Base-by-base conservation (phyloP, 768 basidiomycete species). In the Brasilioporus rufonigricans region DNA sequence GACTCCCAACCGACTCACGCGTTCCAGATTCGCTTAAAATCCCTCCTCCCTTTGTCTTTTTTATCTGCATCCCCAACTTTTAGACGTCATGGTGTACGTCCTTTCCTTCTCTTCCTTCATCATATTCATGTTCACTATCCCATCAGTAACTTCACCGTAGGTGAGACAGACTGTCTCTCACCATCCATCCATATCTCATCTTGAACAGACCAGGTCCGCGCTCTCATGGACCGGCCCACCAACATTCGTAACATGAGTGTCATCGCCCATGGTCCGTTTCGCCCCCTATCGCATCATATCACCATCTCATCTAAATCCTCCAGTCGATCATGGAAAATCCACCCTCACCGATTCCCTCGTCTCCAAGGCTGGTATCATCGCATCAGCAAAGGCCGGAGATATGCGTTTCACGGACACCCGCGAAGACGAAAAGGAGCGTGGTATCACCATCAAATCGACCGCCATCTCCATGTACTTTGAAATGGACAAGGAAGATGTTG, bases 391-490 rank as follows among this genome's bases (percentile, higher is more conserved):
- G 73, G 93, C 97, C 56, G 97, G 97, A 71, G 93, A 97, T 56
- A 81, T 91, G 84, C 92, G 96, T 57, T 98, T 95, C 73, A 98
- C 93, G 52, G 94, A 98, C 75, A 98, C 97, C 56, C 83, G 96
- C 79, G 85, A 89, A 11, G 97, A 99, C 71, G 97, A 99, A 81
- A 98, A 96, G 72, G 96, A 98, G 73, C 94, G 96, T 75, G 97
- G 97, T 80, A 98, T 99, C 69, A 98, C 97, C 50, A 98, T 99
- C 78, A 99, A 99, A 79, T 98, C 95, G 43, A 98, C 96, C 31
- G 97, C 95, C 67, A 97, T 99, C 73, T 97, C 96, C 55, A 98
- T 98, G 96, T 98, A 98, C 78, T 99, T 99, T 73, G 86, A 93
- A 78, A 83, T 99, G 68, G 74, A 81, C 71, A 92, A 96, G 81